phyloP scores from a whole-genome alignment of 768 basidiomycete genomes.

The Leccinum subtestaceum region DNA sequence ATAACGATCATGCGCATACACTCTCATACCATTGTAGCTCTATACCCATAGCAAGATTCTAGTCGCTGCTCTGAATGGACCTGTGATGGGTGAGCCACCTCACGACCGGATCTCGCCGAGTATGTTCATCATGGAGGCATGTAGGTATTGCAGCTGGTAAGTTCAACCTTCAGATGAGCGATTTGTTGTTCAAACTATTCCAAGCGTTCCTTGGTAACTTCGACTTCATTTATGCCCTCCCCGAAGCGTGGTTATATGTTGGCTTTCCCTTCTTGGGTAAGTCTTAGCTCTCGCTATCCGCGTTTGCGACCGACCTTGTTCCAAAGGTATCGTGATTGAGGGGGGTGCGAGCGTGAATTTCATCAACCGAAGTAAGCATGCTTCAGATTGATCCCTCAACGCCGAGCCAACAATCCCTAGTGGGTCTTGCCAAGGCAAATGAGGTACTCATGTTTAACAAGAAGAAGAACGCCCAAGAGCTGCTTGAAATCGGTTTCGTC shows the following conservation, averaged over 20 bases:
- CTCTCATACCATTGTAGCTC: slow-evolving; percentile 38
- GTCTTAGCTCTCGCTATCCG: slow-evolving; percentile 1
- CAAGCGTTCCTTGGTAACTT: slow-evolving; percentile 68
- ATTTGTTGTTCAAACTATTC: not conserved
- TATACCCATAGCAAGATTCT: slow-evolving; percentile 67
- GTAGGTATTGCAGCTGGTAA: slow-evolving; percentile 66
- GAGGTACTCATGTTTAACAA: slow-evolving; percentile 71
- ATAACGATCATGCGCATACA: not conserved
- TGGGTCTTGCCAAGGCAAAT: slow-evolving; percentile 68
- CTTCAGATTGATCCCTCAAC: not conserved
- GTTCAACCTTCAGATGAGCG: not conserved
- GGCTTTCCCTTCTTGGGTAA: slow-evolving; percentile 66
- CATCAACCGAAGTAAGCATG: slow-evolving; percentile 54
- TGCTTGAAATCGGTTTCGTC: slow-evolving; percentile 59
- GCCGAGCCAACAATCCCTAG: slow-evolving; percentile 32
- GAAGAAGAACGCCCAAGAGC: slow-evolving; percentile 57
- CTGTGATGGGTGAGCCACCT: slow-evolving; percentile 58
- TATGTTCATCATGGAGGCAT: not conserved
- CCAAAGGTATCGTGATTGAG: slow-evolving; percentile 59
- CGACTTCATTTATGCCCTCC: slow-evolving; percentile 70
- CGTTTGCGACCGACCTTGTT: slow-evolving; percentile 1
- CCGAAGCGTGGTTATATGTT: slow-evolving; percentile 57
- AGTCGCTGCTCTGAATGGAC: slow-evolving; percentile 70
- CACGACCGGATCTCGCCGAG: not conserved
- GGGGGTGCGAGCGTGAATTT: slow-evolving; percentile 70